A percentile compares a stretch with the other conserved stretches of the same genome.
phyloP scores from a whole-genome alignment of 495 filamentous ascomycete species.

The Penicillium longicatenatum region DNA sequence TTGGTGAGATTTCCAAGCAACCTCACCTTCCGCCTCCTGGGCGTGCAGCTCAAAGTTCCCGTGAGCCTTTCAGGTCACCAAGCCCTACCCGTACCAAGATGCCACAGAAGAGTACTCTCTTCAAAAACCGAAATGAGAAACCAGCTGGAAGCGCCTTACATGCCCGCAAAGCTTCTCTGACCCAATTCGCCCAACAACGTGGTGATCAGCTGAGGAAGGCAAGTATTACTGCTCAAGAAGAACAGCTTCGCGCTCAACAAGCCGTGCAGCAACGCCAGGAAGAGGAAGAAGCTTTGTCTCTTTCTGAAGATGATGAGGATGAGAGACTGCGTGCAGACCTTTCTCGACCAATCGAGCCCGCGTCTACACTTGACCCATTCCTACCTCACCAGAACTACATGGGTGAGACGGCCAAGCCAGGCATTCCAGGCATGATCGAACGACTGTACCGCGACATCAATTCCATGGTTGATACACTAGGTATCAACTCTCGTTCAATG shows the following conservation, averaged over 20 bases:
- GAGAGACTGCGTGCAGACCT: conserved; percentile 62
- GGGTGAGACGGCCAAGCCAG: conserved; percentile 55
- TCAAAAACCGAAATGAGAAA: conserved; percentile 45
- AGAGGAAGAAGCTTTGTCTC: conserved; percentile 45
- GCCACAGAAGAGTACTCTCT: conserved; percentile 45
- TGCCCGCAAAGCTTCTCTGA: conserved; percentile 43
- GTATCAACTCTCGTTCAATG: conserved; percentile 79
- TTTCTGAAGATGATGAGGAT: conserved; percentile 65
- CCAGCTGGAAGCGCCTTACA: conserved; percentile 44
- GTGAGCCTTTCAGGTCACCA: conserved; percentile 71
- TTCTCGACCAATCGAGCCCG: conserved; percentile 50
- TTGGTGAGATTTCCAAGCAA: conserved; percentile 65
- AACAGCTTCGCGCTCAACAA: conserved; percentile 30
- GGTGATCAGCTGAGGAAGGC: conserved; percentile 30
- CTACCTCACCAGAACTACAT: conserved; percentile 71
- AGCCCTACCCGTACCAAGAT: conserved; percentile 70
- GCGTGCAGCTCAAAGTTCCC: conserved; percentile 28
- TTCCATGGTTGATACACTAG: conserved; percentile 91
- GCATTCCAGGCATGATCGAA: conserved; percentile 78
- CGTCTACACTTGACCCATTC: conserved; percentile 60
- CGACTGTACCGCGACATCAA: conserved; percentile 90
- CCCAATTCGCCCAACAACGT: conserved; percentile 35
- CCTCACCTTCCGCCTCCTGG: conserved; percentile 61
- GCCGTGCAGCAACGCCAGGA: conserved; percentile 37
- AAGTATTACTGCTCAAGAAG: conserved; percentile 31